Percentiles rank a stretch among this genome's conserved stretches.
phyloP scores from a whole-genome alignment of 1,284 basidiomycete genomes.

The Cutaneotrichosporon cavernicola region DNA sequence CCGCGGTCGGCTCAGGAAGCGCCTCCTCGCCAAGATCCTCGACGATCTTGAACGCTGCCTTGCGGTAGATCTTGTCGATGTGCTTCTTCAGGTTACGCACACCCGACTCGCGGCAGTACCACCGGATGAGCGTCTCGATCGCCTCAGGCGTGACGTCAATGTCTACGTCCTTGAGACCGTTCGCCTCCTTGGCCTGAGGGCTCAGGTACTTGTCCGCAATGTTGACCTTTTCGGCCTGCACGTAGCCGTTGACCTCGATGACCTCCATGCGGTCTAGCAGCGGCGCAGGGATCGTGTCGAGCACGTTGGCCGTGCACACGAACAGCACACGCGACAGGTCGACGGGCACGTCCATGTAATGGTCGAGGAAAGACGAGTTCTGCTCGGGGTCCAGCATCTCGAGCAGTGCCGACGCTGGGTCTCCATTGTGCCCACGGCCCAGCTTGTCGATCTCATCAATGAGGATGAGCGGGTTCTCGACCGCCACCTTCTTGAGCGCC shows the following conservation, averaged over 20 bases:
- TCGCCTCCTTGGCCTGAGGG: constrained; percentile 89
- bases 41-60: constrained; percentile 90
- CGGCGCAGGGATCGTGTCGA: constrained; percentile 95
- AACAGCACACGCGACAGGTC: constrained; percentile 95
- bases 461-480: constrained; percentile 92
- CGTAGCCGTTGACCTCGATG: constrained; percentile 93
- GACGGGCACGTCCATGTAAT: constrained; percentile 97
- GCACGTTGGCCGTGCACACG: constrained; percentile 93
- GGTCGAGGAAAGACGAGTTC: constrained; percentile 91
- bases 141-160: constrained; percentile 73
- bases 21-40: constrained; percentile 84
- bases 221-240: constrained; percentile 90
- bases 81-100: constrained; percentile 93
- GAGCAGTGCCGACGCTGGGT: constrained; percentile 88
- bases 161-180: constrained; percentile 80
- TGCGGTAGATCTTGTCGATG: constrained; percentile 98
- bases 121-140: constrained; percentile 88
- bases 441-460: constrained; percentile 99
- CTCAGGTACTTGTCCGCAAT: constrained; percentile 90
- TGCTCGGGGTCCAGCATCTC: constrained; percentile 99
- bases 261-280: constrained; percentile 97
- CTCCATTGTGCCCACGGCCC: constrained; percentile 83
- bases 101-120: constrained; percentile 95
- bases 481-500: constrained; percentile 92
- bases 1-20: constrained; percentile 64